Conservation (phyloP, 2,329 filamentous ascomycete species). For the Botryotinia convoluta region DNA sequence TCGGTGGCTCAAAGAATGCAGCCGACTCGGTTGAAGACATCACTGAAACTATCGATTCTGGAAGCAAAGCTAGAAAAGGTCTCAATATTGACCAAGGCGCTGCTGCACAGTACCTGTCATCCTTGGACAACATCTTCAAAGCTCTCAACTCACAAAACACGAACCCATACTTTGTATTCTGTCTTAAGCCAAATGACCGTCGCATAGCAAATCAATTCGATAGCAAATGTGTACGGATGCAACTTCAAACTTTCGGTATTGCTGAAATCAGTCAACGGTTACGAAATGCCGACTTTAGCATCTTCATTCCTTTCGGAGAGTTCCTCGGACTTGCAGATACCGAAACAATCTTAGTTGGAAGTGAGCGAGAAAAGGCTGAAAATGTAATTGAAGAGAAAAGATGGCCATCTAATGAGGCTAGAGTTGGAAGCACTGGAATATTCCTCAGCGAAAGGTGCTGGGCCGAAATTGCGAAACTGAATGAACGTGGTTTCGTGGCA, state of each 20-base stretch:
- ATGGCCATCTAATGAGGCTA: slow-evolving; percentile 90
- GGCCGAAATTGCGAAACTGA: slow-evolving; percentile 80
- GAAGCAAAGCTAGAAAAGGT: slow-evolving; percentile 41
- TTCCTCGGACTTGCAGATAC: slow-evolving; percentile 86
- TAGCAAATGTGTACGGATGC: slow-evolving; percentile 93
- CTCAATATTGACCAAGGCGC: slow-evolving; percentile 72
- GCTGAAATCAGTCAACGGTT: slow-evolving; percentile 94
- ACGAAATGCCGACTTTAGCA: slow-evolving; percentile 88
- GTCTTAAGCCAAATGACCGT: slow-evolving; percentile 93
- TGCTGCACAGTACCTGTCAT: slow-evolving; percentile 85
- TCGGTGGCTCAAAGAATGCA: slow-evolving; percentile 34
- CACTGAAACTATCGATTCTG: slow-evolving; percentile 47
- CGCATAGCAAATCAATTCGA: slow-evolving; percentile 98
- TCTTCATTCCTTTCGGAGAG: slow-evolving; percentile 94
- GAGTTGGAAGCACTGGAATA: slow-evolving; percentile 86
- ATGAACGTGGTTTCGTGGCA: slow-evolving; percentile 57
- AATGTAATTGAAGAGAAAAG: slow-evolving; percentile 86
- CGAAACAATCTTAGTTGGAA: slow-evolving; percentile 83
- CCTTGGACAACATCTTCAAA: slow-evolving; percentile 86
- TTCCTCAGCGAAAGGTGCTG: slow-evolving; percentile 96
- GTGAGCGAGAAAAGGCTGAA: slow-evolving; percentile 87
- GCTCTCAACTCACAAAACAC: slow-evolving; percentile 78
- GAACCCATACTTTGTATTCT: slow-evolving; percentile 96
- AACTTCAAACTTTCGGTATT: slow-evolving; percentile 93
- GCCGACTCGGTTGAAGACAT: slow-evolving; percentile 42